Evolutionary conservation across 805 yeast species (phyloP).

Genomic region (Teunomyces stri): DNA sequence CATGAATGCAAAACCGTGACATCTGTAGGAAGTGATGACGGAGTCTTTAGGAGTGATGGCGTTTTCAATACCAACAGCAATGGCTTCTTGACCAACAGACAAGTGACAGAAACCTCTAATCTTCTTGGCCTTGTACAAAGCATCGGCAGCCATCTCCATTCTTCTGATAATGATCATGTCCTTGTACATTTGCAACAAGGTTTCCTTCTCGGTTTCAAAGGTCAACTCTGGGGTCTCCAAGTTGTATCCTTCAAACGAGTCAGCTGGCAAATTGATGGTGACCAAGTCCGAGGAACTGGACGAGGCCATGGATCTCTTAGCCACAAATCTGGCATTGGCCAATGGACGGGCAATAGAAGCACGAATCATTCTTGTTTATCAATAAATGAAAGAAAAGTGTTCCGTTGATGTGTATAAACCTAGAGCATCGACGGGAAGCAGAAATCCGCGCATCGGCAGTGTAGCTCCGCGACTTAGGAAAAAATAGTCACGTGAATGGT

Average conservation of each 20-base stretch:
- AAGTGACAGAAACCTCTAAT: slow-evolving; percentile 99
- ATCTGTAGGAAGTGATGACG: slow-evolving; percentile 94
- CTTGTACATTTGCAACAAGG: slow-evolving; percentile 88
- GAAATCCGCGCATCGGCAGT: slow-evolving; percentile 10
- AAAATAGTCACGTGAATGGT: background rate
- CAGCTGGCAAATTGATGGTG: slow-evolving; percentile 65
- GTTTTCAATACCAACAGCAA: slow-evolving; percentile 97
- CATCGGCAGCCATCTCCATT: slow-evolving; percentile 99
- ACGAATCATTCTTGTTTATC: slow-evolving; percentile 14
- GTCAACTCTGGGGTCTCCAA: slow-evolving; percentile 65
- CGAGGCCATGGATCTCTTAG: slow-evolving; percentile 37
- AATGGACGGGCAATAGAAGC: slow-evolving; percentile 15
- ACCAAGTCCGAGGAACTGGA: slow-evolving; percentile 34
- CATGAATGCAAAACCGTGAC: slow-evolving; percentile 97
- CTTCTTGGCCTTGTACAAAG: slow-evolving; percentile 96
- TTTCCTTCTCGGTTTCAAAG: slow-evolving; percentile 77
- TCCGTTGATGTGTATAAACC: slow-evolving; percentile 10
- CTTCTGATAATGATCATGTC: slow-evolving; percentile 93
- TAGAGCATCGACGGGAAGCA: slow-evolving; percentile 16
- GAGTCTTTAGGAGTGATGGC: slow-evolving; percentile 86
- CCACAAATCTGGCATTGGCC: slow-evolving; percentile 14
- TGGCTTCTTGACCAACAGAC: slow-evolving; percentile 98
- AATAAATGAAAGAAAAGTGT: slow-evolving; percentile 3
- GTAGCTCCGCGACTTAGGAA: background rate
- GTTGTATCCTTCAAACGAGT: slow-evolving; percentile 83